Percentiles rank a stretch among this genome's conserved stretches.
phyloP scores from a whole-genome alignment of 1,284 basidiomycete species.

The Apiotrichum gamsii region DNA sequence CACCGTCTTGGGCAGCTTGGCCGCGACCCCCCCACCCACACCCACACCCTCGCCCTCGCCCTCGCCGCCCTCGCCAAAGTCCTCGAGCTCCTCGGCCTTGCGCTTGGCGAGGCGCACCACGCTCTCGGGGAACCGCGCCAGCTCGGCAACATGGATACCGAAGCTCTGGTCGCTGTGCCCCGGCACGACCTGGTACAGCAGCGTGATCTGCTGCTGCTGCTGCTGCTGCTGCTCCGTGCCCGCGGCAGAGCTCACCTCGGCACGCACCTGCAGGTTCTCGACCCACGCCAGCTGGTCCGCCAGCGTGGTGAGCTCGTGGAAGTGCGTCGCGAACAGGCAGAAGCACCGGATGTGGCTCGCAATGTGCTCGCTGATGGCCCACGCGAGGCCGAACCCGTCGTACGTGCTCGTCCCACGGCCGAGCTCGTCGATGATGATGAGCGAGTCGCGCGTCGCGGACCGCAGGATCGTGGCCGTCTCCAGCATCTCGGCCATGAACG shows the following conservation, averaged over 20 bases:
- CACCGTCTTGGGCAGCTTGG: constrained; percentile 57
- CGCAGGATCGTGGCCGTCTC: constrained; percentile 87
- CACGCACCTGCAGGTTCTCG: constrained; percentile 92
- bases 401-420: constrained; percentile 98
- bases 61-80: constrained; percentile 57
- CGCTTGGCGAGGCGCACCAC: constrained; percentile 89
- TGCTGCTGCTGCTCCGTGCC: constrained; percentile 51
- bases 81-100: constrained; percentile 94
- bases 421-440: constrained; percentile 98
- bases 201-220: constrained; percentile 77
- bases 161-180: constrained; percentile 94
- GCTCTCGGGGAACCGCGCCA: constrained; percentile 92
- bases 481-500: constrained; percentile 99
- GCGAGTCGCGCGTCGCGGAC: constrained; percentile 84
- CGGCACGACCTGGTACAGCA: constrained; percentile 93
- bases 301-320: constrained; percentile 91
- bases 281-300: constrained; percentile 81
- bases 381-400: constrained; percentile 96
- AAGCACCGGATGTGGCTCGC: constrained; percentile 85
- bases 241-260: constrained; percentile 62
- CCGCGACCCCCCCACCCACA: too few species aligned
- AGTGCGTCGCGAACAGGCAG: constrained; percentile 96
- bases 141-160: constrained; percentile 94
- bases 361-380: constrained; percentile 99
- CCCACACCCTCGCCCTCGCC: too few species aligned